phyloP scores from a whole-genome alignment of 345 rosid species.

The Ricinus communis region DNA sequence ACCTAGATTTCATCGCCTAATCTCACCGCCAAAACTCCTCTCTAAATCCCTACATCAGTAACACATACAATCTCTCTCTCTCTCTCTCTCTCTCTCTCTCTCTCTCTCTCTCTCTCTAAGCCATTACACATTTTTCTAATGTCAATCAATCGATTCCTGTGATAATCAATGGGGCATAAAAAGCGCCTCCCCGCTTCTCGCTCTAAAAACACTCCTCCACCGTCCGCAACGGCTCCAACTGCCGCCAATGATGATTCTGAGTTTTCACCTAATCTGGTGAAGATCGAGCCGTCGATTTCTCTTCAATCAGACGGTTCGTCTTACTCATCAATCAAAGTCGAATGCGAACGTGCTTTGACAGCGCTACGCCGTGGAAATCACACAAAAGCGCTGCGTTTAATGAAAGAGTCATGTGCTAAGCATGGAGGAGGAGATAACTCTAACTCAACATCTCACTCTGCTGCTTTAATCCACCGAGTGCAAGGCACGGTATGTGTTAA shows the following conservation, averaged over 20 bases:
- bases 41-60: slow-evolving; percentile 16
- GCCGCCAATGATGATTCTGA: slow-evolving; percentile 30
- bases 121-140: slow-evolving; percentile 10
- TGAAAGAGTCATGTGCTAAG: slow-evolving; percentile 68
- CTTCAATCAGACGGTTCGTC: slow-evolving; percentile 32
- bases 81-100: too few species aligned
- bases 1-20: slow-evolving; percentile 45
- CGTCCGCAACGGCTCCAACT: slow-evolving; percentile 23
- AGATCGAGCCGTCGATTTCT: slow-evolving; percentile 32
- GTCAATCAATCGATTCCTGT: slow-evolving; percentile 31
- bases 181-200: slow-evolving; percentile 62
- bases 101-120: too few species aligned
- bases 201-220: slow-evolving; percentile 44
- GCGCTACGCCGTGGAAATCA: slow-evolving; percentile 85
- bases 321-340: slow-evolving; percentile 52
- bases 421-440: slow-evolving; percentile 52
- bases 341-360: slow-evolving; percentile 81
- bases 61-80: slow-evolving; percentile 5
- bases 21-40: neutral
- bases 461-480: slow-evolving; percentile 73
- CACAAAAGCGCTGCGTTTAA: slow-evolving; percentile 74
- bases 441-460: slow-evolving; percentile 29
- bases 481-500: slow-evolving; percentile 77
- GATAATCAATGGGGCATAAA: slow-evolving; percentile 68
- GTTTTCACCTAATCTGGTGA: slow-evolving; percentile 23